Evolutionary conservation across 2,329 filamentous ascomycete species (phyloP).

Genomic region (Aphanoascus verrucosus): DNA sequence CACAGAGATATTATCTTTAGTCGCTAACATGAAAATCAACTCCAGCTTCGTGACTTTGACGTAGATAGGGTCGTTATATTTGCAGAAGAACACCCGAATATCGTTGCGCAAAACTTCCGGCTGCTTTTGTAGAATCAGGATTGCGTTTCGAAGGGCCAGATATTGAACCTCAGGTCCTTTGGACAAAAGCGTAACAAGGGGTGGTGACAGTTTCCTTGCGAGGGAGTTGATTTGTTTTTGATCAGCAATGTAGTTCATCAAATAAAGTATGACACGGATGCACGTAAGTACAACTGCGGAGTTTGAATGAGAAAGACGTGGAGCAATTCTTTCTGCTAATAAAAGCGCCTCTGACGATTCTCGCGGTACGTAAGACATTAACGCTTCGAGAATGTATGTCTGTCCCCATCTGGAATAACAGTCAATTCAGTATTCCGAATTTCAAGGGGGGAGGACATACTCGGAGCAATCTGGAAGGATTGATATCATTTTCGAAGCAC

Average conservation of each 20-base stretch:
- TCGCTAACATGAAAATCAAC: conserved; percentile 97
- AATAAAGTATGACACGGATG: conserved; percentile 88
- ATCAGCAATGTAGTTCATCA: conserved; percentile 97
- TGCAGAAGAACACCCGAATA: conserved; percentile 98
- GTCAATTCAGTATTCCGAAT: background rate
- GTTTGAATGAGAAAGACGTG: conserved; percentile 93
- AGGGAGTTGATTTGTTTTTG: conserved; percentile 77
- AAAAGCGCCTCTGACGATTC: conserved; percentile 79
- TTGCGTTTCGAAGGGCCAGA: conserved; percentile 80
- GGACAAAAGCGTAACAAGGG: conserved; percentile 83
- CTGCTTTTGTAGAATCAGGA: conserved; percentile 82
- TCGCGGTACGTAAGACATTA: conserved; percentile 96
- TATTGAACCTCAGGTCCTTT: conserved; percentile 99
- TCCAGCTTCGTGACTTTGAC: conserved; percentile 99
- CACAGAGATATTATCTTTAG: conserved; percentile 87
- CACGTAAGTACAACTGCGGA: conserved; percentile 93
- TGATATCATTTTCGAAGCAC: conserved; percentile 95
- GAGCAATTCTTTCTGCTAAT: conserved; percentile 84
- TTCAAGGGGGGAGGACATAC: conserved; percentile 43
- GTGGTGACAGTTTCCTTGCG: conserved; percentile 87
- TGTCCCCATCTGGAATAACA: conserved; percentile 69
- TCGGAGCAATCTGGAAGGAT: conserved; percentile 95
- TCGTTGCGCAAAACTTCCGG: conserved; percentile 93
- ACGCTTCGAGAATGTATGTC: conserved; percentile 92
- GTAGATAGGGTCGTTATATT: conserved; percentile 99